Conservation (phyloP, 106 monocot genomes). For the Xerophyta viscosa region DNA sequence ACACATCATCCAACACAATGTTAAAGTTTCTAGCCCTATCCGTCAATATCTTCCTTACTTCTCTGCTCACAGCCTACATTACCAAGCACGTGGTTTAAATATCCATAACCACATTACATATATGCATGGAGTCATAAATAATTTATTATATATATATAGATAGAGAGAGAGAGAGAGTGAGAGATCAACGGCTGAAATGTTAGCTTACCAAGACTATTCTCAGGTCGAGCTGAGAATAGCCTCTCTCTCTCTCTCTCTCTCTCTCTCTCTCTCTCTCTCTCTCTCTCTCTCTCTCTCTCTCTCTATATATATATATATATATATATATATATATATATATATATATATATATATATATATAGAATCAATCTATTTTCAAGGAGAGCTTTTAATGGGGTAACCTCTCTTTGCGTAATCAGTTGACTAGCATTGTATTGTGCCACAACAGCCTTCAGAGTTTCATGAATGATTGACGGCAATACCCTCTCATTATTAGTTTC, state of each 20-base stretch:
- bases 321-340: no score
- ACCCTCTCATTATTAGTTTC: constrained; percentile 77
- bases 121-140: background rate
- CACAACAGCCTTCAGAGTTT: constrained; percentile 86
- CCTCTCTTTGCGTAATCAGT: constrained; percentile 97
- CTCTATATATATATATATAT: no score
- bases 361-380: background rate
- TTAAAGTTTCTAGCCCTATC: constrained; percentile 73
- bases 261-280: no score
- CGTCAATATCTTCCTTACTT: constrained; percentile 79
- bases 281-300: no score
- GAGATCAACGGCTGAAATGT: no score
- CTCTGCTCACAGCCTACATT: constrained; percentile 65
- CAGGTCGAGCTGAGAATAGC: no score
- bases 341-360: no score
- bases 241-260: no score
- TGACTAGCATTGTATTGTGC: constrained; percentile 98
- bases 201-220: no score
- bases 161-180: no score
- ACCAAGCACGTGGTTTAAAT: background rate
- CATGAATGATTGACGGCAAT: constrained; percentile 73
- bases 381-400: constrained; percentile 5
- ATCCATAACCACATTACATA: background rate
- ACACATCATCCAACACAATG: constrained; percentile 83
- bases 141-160: background rate